These are phyloP conservation scores for Fraxinus latifolia DNA, from an alignment of 305 asterid genomes.

Conservation along the genomic window DNA sequence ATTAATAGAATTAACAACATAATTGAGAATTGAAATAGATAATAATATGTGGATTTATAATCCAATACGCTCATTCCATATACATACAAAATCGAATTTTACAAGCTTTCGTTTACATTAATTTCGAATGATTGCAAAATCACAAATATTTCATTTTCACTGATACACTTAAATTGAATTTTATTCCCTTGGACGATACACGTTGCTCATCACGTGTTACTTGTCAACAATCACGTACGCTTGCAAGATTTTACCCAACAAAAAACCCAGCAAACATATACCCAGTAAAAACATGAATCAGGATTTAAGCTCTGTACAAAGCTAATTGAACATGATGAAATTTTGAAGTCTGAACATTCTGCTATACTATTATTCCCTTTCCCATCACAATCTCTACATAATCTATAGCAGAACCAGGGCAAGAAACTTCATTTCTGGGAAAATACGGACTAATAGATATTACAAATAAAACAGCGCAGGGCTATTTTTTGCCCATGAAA, in stretches of 20 bases:
- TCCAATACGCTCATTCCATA: background rate
- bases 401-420: conserved; percentile 9
- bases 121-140: no score
- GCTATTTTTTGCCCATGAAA: conserved; percentile 15
- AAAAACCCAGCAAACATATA: background rate
- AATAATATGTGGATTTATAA: no score
- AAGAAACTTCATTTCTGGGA: background rate
- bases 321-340: background rate
- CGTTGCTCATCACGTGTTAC: no score
- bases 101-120: background rate
- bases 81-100: background rate
- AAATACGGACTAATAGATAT: background rate
- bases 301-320: conserved; percentile 26
- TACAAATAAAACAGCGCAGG: conserved; percentile 24
- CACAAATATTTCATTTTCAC: background rate
- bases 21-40: background rate
- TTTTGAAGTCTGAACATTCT: conserved; percentile 10
- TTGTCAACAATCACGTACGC: background rate
- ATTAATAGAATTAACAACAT: background rate
- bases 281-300: background rate
- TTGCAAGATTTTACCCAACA: background rate
- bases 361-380: conserved; percentile 26
- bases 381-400: conserved; percentile 16
- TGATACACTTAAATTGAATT: no score
- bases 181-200: background rate